Conservation (phyloP, 805 yeast genomes). For the Kluyveromyces lactis region DNA sequence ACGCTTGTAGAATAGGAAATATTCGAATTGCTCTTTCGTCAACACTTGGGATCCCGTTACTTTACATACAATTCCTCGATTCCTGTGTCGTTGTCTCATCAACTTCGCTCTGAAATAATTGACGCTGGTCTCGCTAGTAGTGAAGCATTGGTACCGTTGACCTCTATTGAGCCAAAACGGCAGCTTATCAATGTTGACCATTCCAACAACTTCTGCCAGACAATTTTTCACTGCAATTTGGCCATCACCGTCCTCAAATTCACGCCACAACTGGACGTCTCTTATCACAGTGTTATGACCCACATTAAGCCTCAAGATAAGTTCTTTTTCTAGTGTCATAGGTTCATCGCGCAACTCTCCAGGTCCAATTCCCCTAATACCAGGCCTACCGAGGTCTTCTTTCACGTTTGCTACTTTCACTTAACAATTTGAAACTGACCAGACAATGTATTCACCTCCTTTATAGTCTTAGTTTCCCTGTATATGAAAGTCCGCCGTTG, state of each 20-base stretch:
- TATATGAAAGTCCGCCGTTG: too few species aligned
- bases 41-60: neutral
- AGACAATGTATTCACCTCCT: too few species aligned
- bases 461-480: too few species aligned
- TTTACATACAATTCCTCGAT: slow-evolving; percentile 18
- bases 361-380: too few species aligned
- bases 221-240: too few species aligned
- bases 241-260: slow-evolving; percentile 1
- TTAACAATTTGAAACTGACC: too few species aligned
- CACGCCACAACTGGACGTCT: slow-evolving; percentile 25
- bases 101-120: slow-evolving; percentile 23
- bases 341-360: neutral
- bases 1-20: neutral
- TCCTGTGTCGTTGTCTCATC: slow-evolving; percentile 8
- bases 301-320: slow-evolving; percentile 14
- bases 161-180: slow-evolving; percentile 23
- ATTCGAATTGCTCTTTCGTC: neutral
- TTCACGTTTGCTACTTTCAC: too few species aligned
- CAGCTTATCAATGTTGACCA: slow-evolving; percentile 13
- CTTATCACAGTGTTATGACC: slow-evolving; percentile 18
- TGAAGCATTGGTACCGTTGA: slow-evolving; percentile 14
- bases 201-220: slow-evolving; percentile 3
- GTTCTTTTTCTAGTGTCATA: slow-evolving; percentile 3
- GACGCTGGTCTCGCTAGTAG: slow-evolving; percentile 19
- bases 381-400: too few species aligned